A percentile compares a stretch with the other conserved stretches of the same genome.
Evolutionary conservation across 257 asterid genomes (phyloP).

Genomic region (Plectranthus barbatus): DNA sequence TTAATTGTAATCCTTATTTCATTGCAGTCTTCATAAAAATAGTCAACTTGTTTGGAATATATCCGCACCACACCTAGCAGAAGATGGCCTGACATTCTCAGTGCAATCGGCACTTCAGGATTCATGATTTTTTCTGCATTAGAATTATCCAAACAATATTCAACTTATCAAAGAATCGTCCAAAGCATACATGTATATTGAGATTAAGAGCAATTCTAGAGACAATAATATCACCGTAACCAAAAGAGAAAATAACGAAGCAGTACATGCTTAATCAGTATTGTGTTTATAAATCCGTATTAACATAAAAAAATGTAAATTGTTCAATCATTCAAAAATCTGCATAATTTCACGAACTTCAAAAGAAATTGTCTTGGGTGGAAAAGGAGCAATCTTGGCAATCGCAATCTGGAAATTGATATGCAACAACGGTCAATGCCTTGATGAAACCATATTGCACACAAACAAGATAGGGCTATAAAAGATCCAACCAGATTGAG

Average conservation of each 20-base stretch:
- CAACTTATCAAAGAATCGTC: not conserved
- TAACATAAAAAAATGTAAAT: not conserved
- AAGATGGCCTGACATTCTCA: constrained; percentile 90
- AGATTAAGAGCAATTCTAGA: not conserved
- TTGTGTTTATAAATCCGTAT: not conserved
- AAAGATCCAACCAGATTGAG: not conserved
- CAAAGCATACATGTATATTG: not conserved
- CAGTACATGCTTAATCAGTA: not conserved
- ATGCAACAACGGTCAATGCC: not conserved
- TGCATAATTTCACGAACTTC: not conserved
- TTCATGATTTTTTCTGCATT: constrained; percentile 62
- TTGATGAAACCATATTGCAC: not conserved
- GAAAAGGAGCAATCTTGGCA: not conserved
- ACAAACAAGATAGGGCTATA: not conserved
- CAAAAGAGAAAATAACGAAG: not conserved
- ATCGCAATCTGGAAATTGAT: not conserved
- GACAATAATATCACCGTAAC: not conserved
- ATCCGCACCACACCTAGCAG: constrained; percentile 91
- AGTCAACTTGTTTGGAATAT: constrained; percentile 82
- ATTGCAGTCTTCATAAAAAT: constrained; percentile 61
- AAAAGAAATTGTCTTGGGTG: not conserved
- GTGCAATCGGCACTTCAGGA: constrained; percentile 82
- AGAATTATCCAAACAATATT: constrained; percentile 1
- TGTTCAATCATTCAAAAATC: not conserved
- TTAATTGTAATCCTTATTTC: constrained; percentile 33